Conservation (phyloP, 1,139 yeast genomes). For the Yamadazyma dendronema region DNA sequence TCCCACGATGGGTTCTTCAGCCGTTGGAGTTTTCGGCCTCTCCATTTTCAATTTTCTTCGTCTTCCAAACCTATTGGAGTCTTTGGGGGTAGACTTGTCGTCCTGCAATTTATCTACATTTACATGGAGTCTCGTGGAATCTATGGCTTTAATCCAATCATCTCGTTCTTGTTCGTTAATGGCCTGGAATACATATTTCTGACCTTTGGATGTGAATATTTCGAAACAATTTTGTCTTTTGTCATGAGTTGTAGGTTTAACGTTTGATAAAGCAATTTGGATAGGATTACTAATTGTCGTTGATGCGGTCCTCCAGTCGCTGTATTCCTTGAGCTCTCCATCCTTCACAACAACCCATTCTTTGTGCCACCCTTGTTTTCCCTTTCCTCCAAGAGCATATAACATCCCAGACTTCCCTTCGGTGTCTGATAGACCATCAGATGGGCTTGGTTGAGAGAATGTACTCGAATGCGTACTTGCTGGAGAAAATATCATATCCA, state of each 20-base stretch:
- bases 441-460: neutral
- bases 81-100: constrained; percentile 3
- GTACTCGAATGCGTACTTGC: neutral
- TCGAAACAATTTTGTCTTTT: constrained; percentile 67
- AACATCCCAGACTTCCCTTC: constrained; percentile 53
- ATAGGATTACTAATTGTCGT: constrained; percentile 68
- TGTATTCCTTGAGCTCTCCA: constrained; percentile 68
- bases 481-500: constrained; percentile 31
- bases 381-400: constrained; percentile 70
- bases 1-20: neutral
- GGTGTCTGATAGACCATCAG: constrained; percentile 7
- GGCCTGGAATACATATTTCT: constrained; percentile 77
- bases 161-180: constrained; percentile 66
- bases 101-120: constrained; percentile 26
- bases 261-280: constrained; percentile 68
- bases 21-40: constrained; percentile 6
- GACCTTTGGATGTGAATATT: constrained; percentile 66
- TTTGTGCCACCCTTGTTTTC: constrained; percentile 85
- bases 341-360: constrained; percentile 79
- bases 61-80: constrained; percentile 3
- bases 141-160: constrained; percentile 64
- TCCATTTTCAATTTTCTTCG: constrained; percentile 12
- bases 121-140: constrained; percentile 48
- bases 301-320: constrained; percentile 78
- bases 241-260: constrained; percentile 51